These are phyloP conservation scores for Calonectria ilicicola DNA, from an alignment of 2,329 filamentous ascomycete species.

Conservation along the genomic window DNA sequence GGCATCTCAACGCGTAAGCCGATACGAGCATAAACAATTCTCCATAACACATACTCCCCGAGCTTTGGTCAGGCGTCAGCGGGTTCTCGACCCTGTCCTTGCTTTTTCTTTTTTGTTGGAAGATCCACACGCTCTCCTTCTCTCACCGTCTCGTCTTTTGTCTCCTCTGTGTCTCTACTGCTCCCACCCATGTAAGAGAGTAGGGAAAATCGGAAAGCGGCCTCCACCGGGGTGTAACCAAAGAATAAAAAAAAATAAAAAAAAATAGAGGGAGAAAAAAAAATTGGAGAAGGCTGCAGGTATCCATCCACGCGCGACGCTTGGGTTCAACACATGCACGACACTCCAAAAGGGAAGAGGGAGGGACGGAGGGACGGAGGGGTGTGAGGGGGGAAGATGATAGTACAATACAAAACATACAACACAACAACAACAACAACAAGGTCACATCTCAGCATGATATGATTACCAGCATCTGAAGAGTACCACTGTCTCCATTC, in stretches of 20 bases:
- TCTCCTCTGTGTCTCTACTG: too few species aligned
- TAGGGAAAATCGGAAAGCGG: too few species aligned
- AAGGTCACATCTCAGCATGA: neutral
- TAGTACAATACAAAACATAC: neutral
- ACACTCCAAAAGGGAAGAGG: neutral
- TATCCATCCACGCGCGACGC: too few species aligned
- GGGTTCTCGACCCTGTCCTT: too few species aligned
- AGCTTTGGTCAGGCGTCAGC: neutral
- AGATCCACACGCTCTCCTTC: neutral
- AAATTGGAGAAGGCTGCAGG: too few species aligned
- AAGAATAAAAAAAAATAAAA: neutral
- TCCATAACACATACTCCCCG: neutral
- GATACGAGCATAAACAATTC: conserved; percentile 29
- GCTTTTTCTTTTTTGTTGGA: neutral
- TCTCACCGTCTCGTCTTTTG: too few species aligned
- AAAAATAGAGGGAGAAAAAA: too few species aligned
- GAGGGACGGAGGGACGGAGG: neutral
- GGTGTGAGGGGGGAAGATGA: too few species aligned
- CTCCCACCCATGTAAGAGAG: too few species aligned
- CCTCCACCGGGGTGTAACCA: neutral
- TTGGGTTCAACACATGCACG: neutral
- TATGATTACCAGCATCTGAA: too few species aligned
- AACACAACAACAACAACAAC: neutral
- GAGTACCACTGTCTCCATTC: too few species aligned
- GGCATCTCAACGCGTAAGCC: conserved; percentile 36